Percentiles rank a stretch among this genome's conserved stretches.
Evolutionary conservation across 1,284 basidiomycete species (phyloP).

Genomic region (Wallemia ichthyophaga): DNA sequence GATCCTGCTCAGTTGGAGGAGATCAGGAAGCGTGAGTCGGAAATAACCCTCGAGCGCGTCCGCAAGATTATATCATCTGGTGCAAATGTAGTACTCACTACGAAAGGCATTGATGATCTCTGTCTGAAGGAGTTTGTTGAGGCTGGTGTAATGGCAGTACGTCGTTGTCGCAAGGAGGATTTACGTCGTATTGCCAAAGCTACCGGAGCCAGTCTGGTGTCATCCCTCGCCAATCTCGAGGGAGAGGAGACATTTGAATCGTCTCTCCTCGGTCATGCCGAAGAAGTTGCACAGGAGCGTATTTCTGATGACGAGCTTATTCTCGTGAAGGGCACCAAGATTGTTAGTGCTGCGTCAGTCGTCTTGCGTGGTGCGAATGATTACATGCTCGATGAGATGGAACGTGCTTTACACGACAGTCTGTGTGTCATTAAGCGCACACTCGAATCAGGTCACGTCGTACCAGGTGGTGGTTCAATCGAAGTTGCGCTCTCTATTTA

Average conservation of each 20-base stretch:
- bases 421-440: constrained; percentile 90
- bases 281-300: constrained; percentile 87
- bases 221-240: constrained; percentile 80
- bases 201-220: constrained; percentile 76
- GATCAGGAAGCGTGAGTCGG: constrained; percentile 80
- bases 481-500: constrained; percentile 93
- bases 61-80: constrained; percentile 86
- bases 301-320: constrained; percentile 98
- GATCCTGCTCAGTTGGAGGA: constrained; percentile 90
- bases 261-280: constrained; percentile 59
- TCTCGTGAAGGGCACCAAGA: constrained; percentile 86
- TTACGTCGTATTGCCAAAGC: constrained; percentile 87
- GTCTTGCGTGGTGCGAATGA: constrained; percentile 92
- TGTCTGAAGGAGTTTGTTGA: constrained; percentile 98
- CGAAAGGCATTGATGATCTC: constrained; percentile 95
- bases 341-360: constrained; percentile 75
- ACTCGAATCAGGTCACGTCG: constrained; percentile 77
- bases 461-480: constrained; percentile 90
- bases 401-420: constrained; percentile 79
- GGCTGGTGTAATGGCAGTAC: constrained; percentile 93
- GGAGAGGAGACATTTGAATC: constrained; percentile 95
- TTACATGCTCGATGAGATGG: constrained; percentile 99
- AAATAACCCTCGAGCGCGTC: constrained; percentile 85
- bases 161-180: constrained; percentile 92
- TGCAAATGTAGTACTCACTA: constrained; percentile 89